Evolutionary conservation across 495 filamentous ascomycete species (phyloP).

Genomic region (Hypoxylon trugodes): DNA sequence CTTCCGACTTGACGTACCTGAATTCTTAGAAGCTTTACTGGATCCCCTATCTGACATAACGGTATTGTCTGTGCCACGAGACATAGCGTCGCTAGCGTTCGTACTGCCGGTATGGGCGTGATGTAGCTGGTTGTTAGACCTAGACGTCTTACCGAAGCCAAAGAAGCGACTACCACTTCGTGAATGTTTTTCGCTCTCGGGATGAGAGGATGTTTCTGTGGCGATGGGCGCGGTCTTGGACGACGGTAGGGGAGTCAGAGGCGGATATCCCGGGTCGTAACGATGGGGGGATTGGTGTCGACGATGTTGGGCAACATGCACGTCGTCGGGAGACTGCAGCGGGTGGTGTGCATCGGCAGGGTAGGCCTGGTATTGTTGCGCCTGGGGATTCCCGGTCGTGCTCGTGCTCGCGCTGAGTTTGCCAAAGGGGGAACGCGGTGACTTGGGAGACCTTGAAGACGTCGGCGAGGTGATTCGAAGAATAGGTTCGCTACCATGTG

Average conservation of each 20-base stretch:
- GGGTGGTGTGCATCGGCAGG: slow-evolving; percentile 42
- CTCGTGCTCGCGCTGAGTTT: slow-evolving; percentile 46
- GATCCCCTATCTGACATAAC: slow-evolving; percentile 45
- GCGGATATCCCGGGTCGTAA: slow-evolving; percentile 27
- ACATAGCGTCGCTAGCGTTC: slow-evolving; percentile 53
- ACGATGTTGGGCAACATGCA: slow-evolving; percentile 40
- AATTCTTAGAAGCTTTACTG: slow-evolving; percentile 54
- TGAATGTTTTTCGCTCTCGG: slow-evolving; percentile 40
- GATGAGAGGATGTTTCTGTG: slow-evolving; percentile 23
- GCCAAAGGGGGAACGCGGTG: slow-evolving; percentile 62
- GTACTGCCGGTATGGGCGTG: slow-evolving; percentile 46
- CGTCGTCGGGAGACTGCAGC: slow-evolving; percentile 50
- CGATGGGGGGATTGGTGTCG: slow-evolving; percentile 42
- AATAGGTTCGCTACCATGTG: slow-evolving; percentile 37
- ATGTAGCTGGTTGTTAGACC: slow-evolving; percentile 49
- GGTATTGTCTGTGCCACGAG: slow-evolving; percentile 52
- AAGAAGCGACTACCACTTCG: slow-evolving; percentile 51
- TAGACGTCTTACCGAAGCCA: slow-evolving; percentile 54
- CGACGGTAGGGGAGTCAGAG: slow-evolving; percentile 34
- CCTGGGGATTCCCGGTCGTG: slow-evolving; percentile 27
- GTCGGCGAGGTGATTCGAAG: slow-evolving; percentile 48
- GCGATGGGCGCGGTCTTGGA: slow-evolving; percentile 19
- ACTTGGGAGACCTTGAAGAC: slow-evolving; percentile 57
- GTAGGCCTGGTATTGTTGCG: slow-evolving; percentile 40
- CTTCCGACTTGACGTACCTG: slow-evolving; percentile 48